Conservation (phyloP, 768 basidiomycete genomes). For the Pleurotus djamor region DNA sequence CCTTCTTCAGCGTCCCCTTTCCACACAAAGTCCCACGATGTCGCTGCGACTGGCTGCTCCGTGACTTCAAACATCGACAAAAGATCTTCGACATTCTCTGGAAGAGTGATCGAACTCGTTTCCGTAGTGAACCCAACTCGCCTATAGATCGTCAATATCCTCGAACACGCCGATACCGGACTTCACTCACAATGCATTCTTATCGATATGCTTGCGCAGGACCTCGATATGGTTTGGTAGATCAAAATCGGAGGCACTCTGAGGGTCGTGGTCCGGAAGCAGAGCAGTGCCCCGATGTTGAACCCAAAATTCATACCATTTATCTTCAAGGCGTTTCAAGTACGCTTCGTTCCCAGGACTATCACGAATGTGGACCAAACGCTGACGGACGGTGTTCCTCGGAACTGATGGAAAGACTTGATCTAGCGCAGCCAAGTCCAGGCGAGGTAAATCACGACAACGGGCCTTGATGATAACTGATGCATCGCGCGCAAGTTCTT, state of each 20-base stretch:
- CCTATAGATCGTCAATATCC: conserved; percentile 31
- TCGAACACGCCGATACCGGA: not conserved
- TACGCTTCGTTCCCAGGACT: conserved; percentile 71
- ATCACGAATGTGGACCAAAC: conserved; percentile 58
- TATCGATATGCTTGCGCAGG: conserved; percentile 79
- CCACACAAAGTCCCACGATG: conserved; percentile 77
- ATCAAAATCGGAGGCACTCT: conserved; percentile 72
- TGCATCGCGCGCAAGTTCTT: conserved; percentile 86
- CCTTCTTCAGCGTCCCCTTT: conserved; percentile 68
- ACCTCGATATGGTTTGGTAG: conserved; percentile 81
- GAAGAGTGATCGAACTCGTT: conserved; percentile 33
- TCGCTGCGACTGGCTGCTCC: conserved; percentile 36
- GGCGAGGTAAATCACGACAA: conserved; percentile 54
- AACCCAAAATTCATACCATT: conserved; percentile 79
- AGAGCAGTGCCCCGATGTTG: conserved; percentile 63
- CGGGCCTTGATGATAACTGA: conserved; percentile 81
- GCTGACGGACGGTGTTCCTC: conserved; percentile 69
- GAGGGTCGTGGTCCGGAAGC: conserved; percentile 70
- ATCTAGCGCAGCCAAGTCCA: conserved; percentile 72
- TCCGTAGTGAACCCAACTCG: conserved; percentile 60
- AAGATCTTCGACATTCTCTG: conserved; percentile 42
- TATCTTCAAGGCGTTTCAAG: conserved; percentile 73
- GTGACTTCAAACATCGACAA: conserved; percentile 45
- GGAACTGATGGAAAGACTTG: conserved; percentile 82
- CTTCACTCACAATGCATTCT: conserved; percentile 76